These are phyloP conservation scores for Begonia peltatifolia DNA, from an alignment of 306 rosid species.

Conservation along the genomic window DNA sequence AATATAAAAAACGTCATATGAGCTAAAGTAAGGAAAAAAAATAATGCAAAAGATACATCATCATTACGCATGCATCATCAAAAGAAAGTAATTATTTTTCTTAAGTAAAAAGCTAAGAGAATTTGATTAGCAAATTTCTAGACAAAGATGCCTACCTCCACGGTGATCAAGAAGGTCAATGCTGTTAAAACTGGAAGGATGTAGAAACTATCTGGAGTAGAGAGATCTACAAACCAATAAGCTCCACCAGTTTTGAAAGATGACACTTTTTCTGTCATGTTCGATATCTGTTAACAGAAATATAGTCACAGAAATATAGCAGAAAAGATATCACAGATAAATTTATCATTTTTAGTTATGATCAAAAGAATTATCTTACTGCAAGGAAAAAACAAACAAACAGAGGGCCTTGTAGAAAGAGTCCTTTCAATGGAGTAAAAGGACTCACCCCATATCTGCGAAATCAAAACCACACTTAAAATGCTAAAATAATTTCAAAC, in stretches of 20 bases:
- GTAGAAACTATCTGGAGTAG: slow-evolving; percentile 63
- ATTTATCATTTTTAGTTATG: slow-evolving; percentile 4
- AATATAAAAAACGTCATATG: no score
- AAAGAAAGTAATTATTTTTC: no score
- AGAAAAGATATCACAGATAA: slow-evolving; percentile 2
- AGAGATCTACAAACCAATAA: slow-evolving; percentile 76
- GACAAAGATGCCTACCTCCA: slow-evolving; percentile 50
- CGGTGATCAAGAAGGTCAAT: slow-evolving; percentile 62
- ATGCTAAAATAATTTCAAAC: background rate
- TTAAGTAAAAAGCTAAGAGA: no score
- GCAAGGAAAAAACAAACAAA: slow-evolving; percentile 84
- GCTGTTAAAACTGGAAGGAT: slow-evolving; percentile 62
- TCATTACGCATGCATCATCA: no score
- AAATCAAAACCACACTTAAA: slow-evolving; percentile 7
- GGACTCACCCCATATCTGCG: slow-evolving; percentile 75
- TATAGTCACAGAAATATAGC: background rate
- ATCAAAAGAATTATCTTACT: slow-evolving; percentile 36
- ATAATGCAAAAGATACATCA: no score
- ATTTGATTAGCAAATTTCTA: no score
- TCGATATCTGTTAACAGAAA: slow-evolving; percentile 43
- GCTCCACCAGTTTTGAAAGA: slow-evolving; percentile 89
- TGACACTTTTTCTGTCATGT: slow-evolving; percentile 83
- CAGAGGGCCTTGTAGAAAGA: slow-evolving; percentile 63
- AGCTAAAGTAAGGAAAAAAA: no score
- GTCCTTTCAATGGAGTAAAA: slow-evolving; percentile 72